These are phyloP conservation scores for Aotearoamyces nothofagi DNA, from an alignment of 2,329 filamentous ascomycete species.

Conservation along the genomic window DNA sequence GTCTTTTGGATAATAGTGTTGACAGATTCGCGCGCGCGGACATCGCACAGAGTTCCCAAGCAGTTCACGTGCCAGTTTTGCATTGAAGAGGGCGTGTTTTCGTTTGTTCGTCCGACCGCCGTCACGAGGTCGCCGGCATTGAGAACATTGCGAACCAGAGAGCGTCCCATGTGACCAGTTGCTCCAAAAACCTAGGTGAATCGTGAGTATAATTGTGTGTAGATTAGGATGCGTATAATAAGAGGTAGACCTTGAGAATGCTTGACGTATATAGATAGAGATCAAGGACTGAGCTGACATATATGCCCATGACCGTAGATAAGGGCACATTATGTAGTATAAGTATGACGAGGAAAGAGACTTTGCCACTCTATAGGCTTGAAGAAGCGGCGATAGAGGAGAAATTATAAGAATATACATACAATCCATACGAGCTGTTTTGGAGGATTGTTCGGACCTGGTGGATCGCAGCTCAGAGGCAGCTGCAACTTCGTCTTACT, in stretches of 20 bases:
- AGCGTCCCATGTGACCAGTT: conserved; percentile 93
- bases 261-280: conserved; percentile 3
- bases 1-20: conserved; percentile 53
- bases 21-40: conserved; percentile 69
- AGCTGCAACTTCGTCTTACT: conserved; percentile 38
- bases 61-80: conserved; percentile 55
- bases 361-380: neutral
- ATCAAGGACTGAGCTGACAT: neutral
- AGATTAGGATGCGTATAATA: too few species aligned
- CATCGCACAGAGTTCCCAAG: conserved; percentile 75
- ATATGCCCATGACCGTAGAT: neutral
- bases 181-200: conserved; percentile 66
- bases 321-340: neutral
- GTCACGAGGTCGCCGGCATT: conserved; percentile 70
- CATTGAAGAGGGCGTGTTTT: conserved; percentile 62
- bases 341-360: neutral
- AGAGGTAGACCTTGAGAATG: conserved; percentile 2
- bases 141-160: conserved; percentile 70
- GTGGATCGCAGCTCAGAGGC: conserved; percentile 76
- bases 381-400: neutral
- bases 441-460: conserved; percentile 50
- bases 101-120: conserved; percentile 70
- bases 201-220: too few species aligned
- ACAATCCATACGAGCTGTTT: conserved; percentile 83
- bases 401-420: conserved; percentile 18